Conservation (phyloP, 2,329 filamentous ascomycete species). For the Colletotrichum cereale region DNA sequence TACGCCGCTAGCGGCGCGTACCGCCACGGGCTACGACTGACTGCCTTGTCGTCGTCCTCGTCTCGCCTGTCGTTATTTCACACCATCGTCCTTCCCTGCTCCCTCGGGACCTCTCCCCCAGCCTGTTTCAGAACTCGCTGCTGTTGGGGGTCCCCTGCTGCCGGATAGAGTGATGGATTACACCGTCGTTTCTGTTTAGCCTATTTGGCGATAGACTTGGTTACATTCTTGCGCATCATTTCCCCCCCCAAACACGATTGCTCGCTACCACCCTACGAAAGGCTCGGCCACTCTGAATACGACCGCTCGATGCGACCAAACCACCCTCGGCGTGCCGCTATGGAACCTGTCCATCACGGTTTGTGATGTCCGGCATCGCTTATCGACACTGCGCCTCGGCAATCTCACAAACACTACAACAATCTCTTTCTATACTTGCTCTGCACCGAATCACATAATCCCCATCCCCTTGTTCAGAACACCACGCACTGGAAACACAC, state of each 20-base stretch:
- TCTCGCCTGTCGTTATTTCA: not conserved
- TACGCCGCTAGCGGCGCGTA: conserved; percentile 12
- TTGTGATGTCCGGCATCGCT: conserved; percentile 11
- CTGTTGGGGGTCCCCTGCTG: not conserved
- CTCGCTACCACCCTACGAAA: conserved; percentile 9
- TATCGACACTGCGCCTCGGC: conserved; percentile 35
- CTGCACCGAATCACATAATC: not conserved
- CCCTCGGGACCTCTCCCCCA: not conserved
- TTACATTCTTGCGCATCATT: conserved; percentile 26
- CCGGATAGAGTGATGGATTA: conserved; percentile 16
- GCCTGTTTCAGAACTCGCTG: conserved; percentile 18
- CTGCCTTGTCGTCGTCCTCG: conserved; percentile 3
- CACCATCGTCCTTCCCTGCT: not conserved
- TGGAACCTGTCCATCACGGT: not conserved
- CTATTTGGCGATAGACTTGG: conserved; percentile 26
- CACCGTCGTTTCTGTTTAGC: conserved; percentile 22
- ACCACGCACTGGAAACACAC: conserved; percentile 1
- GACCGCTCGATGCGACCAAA: not conserved
- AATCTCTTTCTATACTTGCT: not conserved
- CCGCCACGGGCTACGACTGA: not conserved
- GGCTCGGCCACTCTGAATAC: conserved; percentile 5
- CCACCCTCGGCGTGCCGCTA: conserved; percentile 1
- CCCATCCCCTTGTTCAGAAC: not conserved
- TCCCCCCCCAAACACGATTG: not conserved
- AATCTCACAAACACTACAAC: conserved; percentile 23